A percentile compares a stretch with the other conserved stretches of the same genome.
Evolutionary conservation across 345 rosid genomes (phyloP).

Genomic region (Dimocarpus longan): DNA sequence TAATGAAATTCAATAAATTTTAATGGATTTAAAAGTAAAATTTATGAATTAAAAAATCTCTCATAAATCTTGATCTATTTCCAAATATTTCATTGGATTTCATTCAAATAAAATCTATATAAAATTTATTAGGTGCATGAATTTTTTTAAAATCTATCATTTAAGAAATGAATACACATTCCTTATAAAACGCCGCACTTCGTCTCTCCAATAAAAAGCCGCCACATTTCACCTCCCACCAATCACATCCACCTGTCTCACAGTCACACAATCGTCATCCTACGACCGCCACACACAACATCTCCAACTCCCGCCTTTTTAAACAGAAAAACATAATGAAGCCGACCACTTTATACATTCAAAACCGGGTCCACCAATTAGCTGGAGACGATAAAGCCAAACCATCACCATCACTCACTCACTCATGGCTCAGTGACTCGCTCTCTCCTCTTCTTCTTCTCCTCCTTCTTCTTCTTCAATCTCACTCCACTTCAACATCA

Average conservation of each 20-base stretch:
- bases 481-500: not conserved
- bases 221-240: too few relatives aligned
- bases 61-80: too few relatives aligned
- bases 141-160: too few relatives aligned
- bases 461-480: not conserved
- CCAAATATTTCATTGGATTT: too few relatives aligned
- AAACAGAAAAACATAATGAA: not conserved
- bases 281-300: not conserved
- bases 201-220: not conserved
- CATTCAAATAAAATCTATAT: too few relatives aligned
- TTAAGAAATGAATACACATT: too few relatives aligned
- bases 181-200: too few relatives aligned
- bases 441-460: not conserved
- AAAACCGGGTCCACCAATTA: constrained; percentile 16
- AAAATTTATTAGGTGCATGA: too few relatives aligned
- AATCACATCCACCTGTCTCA: not conserved
- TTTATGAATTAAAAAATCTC: too few relatives aligned
- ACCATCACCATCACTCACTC: not conserved
- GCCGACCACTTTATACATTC: not conserved
- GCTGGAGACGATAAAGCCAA: constrained; percentile 25
- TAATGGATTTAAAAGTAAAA: too few relatives aligned
- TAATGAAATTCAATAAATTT: too few relatives aligned
- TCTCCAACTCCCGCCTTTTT: not conserved
- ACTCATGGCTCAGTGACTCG: not conserved
- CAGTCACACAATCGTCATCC: not conserved